Base-by-base conservation (phyloP, 1,284 basidiomycete species). In the Microbotryomycetes sp. region DNA sequence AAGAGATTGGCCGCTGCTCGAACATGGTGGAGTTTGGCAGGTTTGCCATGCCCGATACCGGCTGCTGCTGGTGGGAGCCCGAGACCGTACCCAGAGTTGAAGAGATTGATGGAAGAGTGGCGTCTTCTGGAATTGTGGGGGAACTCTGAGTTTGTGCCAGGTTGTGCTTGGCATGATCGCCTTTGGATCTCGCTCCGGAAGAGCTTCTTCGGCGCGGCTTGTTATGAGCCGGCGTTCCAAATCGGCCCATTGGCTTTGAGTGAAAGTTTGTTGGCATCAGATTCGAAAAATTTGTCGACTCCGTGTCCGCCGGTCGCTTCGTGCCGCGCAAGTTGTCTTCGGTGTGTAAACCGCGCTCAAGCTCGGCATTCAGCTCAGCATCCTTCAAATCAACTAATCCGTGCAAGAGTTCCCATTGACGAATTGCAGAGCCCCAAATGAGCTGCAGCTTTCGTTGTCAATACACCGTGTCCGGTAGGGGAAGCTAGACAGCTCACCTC, bases 401-500 rank as follows among this genome's bases (percentile, higher is more conserved):
- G 53, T 82, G 79, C 35, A 90, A 79, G 16, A 90, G 81, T 69
- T 88, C 85, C 56, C 83, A 79, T 5, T 86, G 86, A 13, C 88
- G 82, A 11, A 79, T 82, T 2, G 88, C 88, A 65, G 83, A 83
- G 0, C 87, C 87, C 88, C 88, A 90, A 29, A 85, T 79, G 24
- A 67, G 50, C 68, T 80, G 62, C 49, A 3, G 23, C 5, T 21
- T 28, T 15, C 6, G 5, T 15, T 15, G 47, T 52, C 18, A 50
- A 29, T n/a, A 50, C 15, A 41, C 11, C 47, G 27, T 18, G n/a
- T 21, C 21, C 21, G 29, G 24, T 0, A 15, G n/a, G n/a, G 45
- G 48, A n/a, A 45, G 27, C 7, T 16, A 28, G 28, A 47, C 23
- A 26, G 68, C 79, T 52, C 54, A 82, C 77, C 58, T 84, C 81